A percentile compares a stretch with the other conserved stretches of the same genome.
Evolutionary conservation across 2,329 filamentous ascomycete genomes (phyloP).

Genomic region (Aspergillus phoenicis): DNA sequence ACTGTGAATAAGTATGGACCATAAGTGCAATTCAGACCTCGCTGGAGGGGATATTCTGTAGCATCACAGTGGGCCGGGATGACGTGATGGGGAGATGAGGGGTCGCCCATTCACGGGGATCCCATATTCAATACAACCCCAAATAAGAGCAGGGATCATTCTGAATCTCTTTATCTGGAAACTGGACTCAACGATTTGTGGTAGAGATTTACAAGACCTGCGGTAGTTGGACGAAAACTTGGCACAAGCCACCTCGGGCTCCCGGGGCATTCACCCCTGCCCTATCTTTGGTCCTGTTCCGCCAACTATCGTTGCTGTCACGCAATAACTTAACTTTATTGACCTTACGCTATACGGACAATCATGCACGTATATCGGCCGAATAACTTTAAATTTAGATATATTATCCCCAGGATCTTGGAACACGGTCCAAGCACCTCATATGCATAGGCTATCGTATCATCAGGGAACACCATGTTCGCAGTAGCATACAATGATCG

Average conservation of each 20-base stretch:
- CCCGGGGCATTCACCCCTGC: neutral
- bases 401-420: neutral
- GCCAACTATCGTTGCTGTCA: conserved; percentile 7
- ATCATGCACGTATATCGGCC: conserved; percentile 3
- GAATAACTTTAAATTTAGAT: neutral
- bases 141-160: neutral
- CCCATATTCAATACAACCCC: neutral
- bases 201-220: neutral
- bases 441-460: conserved; percentile 15
- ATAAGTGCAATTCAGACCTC: neutral
- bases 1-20: neutral
- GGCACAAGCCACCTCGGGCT: neutral
- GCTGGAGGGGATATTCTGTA: conserved; percentile 4
- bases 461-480: conserved; percentile 11
- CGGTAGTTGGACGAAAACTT: neutral
- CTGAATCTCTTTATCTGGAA: neutral
- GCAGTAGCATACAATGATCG: neutral
- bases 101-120: neutral
- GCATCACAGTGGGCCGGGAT: conserved; percentile 42
- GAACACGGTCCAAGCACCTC: conserved; percentile 11
- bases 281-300: conserved; percentile 4
- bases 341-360: no score
- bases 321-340: conserved; percentile 7
- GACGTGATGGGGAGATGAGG: conserved; percentile 30
- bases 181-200: neutral